Evolutionary conservation across 306 rosid species (phyloP), one percentile per base, ranked within the genome.

Genomic region (Glycine tomentella): DNA sequence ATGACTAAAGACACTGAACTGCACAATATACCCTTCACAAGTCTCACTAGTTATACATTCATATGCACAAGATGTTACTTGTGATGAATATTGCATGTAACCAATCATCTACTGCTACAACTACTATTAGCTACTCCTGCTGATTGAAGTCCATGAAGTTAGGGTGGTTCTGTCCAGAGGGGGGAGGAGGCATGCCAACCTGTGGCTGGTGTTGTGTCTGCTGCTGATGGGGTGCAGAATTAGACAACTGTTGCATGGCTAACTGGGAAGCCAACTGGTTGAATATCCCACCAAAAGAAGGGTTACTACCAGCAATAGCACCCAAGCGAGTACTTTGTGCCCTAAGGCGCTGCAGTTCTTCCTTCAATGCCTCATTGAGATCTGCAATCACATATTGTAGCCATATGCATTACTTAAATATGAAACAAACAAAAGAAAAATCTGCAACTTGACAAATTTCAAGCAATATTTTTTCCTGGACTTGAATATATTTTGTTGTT

Each of bases 311-410:
- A 31, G 86, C 80, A 2, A 88, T 80, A 16, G 86, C 84, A 9
- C 87, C 90, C 34, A 83, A 67, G 0, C 58, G 79, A 58, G 69
- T 88, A 4, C 87, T 84, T 64, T 88, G 92, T 2, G 87, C 88
- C 93, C 95, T 90, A 16, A 95, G 99, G 79, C 93, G 91, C 80
- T 93, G 92, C 68, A 93, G 87, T 90, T 95, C 98, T 62, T 90
- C 94, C 88, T 73, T 93, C 86, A 95, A 62, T 57, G 94, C 89
- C 70, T 90, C 96, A 53, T 91, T 93, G 79, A 95, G 89, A 55
- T 95, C 99, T 95, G 90, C 8, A 56, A 59, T 70, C 17, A 69
- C 66, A 58, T 4, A 11, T 36, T 51, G 34, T n/a, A 31, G 61
- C 62, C 13, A 63, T 7, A 3, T 5, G 2, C 34, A 1, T 44